These are phyloP conservation scores for Knoxdaviesia capensis DNA, from an alignment of 2,329 filamentous ascomycete genomes.

Conservation along the genomic window DNA sequence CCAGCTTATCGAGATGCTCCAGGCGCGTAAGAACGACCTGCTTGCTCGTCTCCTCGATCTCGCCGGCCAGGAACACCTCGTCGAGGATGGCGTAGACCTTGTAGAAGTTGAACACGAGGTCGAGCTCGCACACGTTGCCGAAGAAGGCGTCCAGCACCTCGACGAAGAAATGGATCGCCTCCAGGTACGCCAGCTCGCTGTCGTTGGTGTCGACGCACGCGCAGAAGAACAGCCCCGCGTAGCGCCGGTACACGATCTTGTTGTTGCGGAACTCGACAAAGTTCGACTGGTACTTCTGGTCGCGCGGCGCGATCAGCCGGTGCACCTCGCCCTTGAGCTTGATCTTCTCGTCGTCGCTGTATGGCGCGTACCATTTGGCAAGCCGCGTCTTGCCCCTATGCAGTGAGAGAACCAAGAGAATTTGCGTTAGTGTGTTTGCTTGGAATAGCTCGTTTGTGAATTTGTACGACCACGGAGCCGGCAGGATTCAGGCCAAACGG, in stretches of 20 bases:
- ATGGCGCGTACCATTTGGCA: slow-evolving; percentile 97
- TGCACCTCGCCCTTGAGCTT: slow-evolving; percentile 98
- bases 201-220: slow-evolving; percentile 98
- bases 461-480: too few relatives aligned
- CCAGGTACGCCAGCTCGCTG: slow-evolving; percentile 90
- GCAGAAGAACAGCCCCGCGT: slow-evolving; percentile 97
- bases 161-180: slow-evolving; percentile 98
- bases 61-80: slow-evolving; percentile 90
- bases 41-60: slow-evolving; percentile 98
- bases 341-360: slow-evolving; percentile 97
- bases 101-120: slow-evolving; percentile 68
- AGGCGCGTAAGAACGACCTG: slow-evolving; percentile 87
- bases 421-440: too few relatives aligned
- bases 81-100: slow-evolving; percentile 96
- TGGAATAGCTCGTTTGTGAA: too few relatives aligned
- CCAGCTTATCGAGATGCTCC: slow-evolving; percentile 91
- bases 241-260: slow-evolving; percentile 93
- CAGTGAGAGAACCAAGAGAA: not conserved
- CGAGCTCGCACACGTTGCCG: slow-evolving; percentile 95
- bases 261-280: slow-evolving; percentile 93
- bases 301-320: slow-evolving; percentile 87
- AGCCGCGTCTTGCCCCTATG: slow-evolving; percentile 87
- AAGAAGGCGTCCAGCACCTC: slow-evolving; percentile 98
- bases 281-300: slow-evolving; percentile 99
- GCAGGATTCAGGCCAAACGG: too few relatives aligned